Evolutionary conservation across 768 basidiomycete genomes (phyloP).

Genomic region (Sistotremastrum niveocremeum): DNA sequence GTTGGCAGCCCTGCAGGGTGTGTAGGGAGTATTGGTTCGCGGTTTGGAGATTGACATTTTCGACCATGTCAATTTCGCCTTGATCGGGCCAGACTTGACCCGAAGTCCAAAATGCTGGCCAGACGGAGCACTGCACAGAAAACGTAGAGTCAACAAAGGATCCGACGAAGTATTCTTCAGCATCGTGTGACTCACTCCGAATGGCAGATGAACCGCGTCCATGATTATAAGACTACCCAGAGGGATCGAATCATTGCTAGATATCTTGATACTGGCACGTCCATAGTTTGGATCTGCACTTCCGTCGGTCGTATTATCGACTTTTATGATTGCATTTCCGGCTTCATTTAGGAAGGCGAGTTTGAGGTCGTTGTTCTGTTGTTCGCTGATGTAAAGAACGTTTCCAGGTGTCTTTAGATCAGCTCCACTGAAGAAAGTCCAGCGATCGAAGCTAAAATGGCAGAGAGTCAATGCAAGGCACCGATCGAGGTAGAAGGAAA

Average conservation of each 20-base stretch:
- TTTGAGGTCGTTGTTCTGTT: neutral
- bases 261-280: no score
- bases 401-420: no score
- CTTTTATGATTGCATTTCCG: slow-evolving; percentile 12
- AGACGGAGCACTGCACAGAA: neutral
- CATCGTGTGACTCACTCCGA: slow-evolving; percentile 3
- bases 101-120: no score
- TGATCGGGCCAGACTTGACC: neutral
- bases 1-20: neutral
- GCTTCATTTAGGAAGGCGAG: slow-evolving; percentile 8
- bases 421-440: no score
- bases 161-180: neutral
- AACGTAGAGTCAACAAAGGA: neutral
- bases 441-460: no score
- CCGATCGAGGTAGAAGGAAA: no score
- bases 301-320: slow-evolving; percentile 12
- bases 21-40: neutral
- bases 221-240: slow-evolving; percentile 6
- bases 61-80: neutral
- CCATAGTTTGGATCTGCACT: neutral
- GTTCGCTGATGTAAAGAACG: no score
- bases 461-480: no score
- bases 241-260: no score
- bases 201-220: slow-evolving; percentile 7
- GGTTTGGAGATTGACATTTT: neutral